Conservation (phyloP, 192 early-diverging fungal species). For the Coemansia sp. region DNA sequence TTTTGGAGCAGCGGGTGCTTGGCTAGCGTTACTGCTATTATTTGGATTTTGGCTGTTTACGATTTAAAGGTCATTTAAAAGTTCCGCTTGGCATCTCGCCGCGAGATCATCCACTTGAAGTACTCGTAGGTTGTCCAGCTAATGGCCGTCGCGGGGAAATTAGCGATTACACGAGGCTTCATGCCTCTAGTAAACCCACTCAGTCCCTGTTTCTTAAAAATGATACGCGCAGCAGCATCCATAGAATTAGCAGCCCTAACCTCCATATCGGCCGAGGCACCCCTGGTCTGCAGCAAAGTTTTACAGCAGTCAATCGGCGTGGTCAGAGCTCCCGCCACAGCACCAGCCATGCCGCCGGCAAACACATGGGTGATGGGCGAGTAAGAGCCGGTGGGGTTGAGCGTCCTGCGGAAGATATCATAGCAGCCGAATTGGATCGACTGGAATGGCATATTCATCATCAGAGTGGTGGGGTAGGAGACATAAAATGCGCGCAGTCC, state of each 20-base stretch:
- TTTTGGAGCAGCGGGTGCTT: conserved; percentile 32
- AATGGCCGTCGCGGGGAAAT: conserved; percentile 92
- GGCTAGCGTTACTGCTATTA: conserved; percentile 9
- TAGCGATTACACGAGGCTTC: conserved; percentile 80
- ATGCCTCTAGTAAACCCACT: conserved; percentile 76
- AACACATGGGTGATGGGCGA: conserved; percentile 83
- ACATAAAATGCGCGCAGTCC: conserved; percentile 87
- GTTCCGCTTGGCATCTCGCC: conserved; percentile 24
- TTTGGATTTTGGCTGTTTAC: background rate
- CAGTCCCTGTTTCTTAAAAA: conserved; percentile 74
- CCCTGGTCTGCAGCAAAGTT: conserved; percentile 92
- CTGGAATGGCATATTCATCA: conserved; percentile 96
- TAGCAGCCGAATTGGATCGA: conserved; percentile 90
- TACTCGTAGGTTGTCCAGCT: conserved; percentile 93
- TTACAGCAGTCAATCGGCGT: conserved; percentile 96
- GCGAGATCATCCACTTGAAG: conserved; percentile 69
- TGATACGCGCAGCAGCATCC: conserved; percentile 65
- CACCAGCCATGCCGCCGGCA: conserved; percentile 87
- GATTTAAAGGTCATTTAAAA: background rate
- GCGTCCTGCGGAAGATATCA: conserved; percentile 77
- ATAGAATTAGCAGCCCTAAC: conserved; percentile 74
- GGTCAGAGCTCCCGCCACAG: conserved; percentile 79
- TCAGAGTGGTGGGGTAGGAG: conserved; percentile 89
- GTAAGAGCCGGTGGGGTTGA: conserved; percentile 80
- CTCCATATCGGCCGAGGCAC: conserved; percentile 65